Conservation (phyloP, 441 rosid genomes). For the Euphorbia corollata region DNA sequence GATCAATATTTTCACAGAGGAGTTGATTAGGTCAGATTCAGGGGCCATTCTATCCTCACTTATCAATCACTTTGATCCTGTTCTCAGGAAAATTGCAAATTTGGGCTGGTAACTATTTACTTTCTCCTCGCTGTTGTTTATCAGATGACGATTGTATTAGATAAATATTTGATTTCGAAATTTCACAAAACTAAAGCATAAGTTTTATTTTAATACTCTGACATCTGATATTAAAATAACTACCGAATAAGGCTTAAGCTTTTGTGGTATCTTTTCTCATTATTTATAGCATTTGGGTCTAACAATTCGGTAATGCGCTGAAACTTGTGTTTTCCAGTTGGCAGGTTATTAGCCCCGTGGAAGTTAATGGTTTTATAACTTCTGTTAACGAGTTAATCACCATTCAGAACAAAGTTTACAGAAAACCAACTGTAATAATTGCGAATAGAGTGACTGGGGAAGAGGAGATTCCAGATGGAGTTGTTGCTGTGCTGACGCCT, state of each 20-base stretch:
- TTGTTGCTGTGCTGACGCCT: constrained; percentile 75
- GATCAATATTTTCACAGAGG: constrained; percentile 63
- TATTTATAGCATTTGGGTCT: background rate
- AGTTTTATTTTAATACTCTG: background rate
- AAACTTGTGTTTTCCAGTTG: constrained; percentile 39
- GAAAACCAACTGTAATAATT: constrained; percentile 54
- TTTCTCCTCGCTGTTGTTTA: background rate
- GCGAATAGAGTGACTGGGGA: constrained; percentile 66
- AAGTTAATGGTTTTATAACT: constrained; percentile 50
- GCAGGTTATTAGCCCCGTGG: constrained; percentile 82
- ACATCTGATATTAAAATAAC: background rate
- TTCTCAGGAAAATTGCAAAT: constrained; percentile 60
- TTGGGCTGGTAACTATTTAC: constrained; percentile 53
- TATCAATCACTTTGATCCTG: constrained; percentile 49
- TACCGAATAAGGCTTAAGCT: background rate
- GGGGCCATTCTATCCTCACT: constrained; percentile 55
- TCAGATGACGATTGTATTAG: background rate
- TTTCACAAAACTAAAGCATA: background rate
- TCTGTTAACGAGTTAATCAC: constrained; percentile 46
- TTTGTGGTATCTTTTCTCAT: background rate
- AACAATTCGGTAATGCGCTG: background rate
- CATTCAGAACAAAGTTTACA: constrained; percentile 55
- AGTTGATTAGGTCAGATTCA: constrained; percentile 59
- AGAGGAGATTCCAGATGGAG: constrained; percentile 77
- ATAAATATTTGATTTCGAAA: background rate